These are phyloP conservation scores for Barbarea vulgaris DNA, from an alignment of 345 rosid genomes.

Conservation along the genomic window DNA sequence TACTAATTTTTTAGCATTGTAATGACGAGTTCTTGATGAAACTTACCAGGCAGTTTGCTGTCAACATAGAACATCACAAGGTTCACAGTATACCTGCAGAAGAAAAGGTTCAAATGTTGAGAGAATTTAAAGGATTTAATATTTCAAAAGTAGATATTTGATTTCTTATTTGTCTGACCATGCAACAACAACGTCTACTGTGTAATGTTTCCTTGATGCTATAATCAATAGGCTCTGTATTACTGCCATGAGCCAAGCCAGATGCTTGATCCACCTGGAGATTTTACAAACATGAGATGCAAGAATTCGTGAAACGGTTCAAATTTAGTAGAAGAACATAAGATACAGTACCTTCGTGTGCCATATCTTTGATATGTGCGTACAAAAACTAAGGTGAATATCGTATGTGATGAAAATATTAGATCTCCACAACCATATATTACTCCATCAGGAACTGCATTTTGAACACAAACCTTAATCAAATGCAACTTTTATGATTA, in stretches of 20 bases:
- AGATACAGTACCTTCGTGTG: constrained; percentile 50
- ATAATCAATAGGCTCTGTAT: constrained; percentile 77
- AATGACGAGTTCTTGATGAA: constrained; percentile 6
- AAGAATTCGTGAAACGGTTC: not conserved
- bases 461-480: constrained; percentile 21
- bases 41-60: constrained; percentile 74
- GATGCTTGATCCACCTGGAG: constrained; percentile 66
- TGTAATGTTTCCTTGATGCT: constrained; percentile 88
- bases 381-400: constrained; percentile 75
- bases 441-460: constrained; percentile 74
- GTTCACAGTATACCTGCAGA: constrained; percentile 81
- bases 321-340: not conserved
- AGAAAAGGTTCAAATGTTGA: not conserved
- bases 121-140: not conserved
- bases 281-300: constrained; percentile 12
- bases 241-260: constrained; percentile 74
- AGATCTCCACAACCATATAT: constrained; percentile 85
- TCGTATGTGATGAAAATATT: constrained; percentile 94
- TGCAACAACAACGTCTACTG: constrained; percentile 83
- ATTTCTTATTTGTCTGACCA: constrained; percentile 48
- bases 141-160: not conserved
- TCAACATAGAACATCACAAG: constrained; percentile 63
- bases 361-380: constrained; percentile 76
- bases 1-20: not conserved
- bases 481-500: not conserved